Evolutionary conservation across 78 protist species (phyloP).

Genomic region (Dictyostelium discoideum): dicty_2.7 NC_007091.3:4528001-4528500

Average conservation of each 20-base stretch:
- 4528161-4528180: not conserved
- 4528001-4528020: too few species aligned
- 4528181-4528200: not conserved
- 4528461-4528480: not conserved
- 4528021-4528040: not conserved
- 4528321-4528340: not conserved
- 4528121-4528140: conserved; percentile 1
- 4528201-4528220: not conserved
- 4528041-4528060: too few species aligned
- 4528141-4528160: not conserved
- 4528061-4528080: not conserved
- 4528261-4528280: not conserved
- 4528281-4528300: not conserved
- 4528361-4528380: not conserved
- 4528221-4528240: not conserved
- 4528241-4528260: not conserved
- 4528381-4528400: not conserved
- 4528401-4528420: not conserved
- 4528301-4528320: not conserved
- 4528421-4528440: not conserved
- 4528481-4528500: not conserved
- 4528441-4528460: not conserved
- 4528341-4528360: not conserved
- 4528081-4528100: too few species aligned
- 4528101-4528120: not conserved